Percentiles rank a stretch among this genome's conserved stretches.
These are phyloP conservation scores for Stygiomarasmius scandens DNA, from an alignment of 1,284 basidiomycete species.

Conservation along the genomic window DNA sequence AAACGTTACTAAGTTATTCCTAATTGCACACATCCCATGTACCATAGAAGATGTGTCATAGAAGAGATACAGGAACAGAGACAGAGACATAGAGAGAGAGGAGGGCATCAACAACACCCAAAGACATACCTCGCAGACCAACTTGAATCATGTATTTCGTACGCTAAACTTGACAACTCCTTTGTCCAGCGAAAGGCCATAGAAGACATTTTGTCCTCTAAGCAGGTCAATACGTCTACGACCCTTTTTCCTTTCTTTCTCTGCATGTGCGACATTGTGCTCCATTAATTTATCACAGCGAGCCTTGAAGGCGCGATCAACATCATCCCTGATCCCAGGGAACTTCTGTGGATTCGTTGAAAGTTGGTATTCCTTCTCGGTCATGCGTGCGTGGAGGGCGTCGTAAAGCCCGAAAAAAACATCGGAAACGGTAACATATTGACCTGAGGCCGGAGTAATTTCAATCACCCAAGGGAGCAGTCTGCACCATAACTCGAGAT, in stretches of 20 bases:
- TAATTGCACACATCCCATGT: no score
- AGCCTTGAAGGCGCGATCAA: not conserved
- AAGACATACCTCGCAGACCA: no score
- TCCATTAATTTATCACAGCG: conserved; percentile 7
- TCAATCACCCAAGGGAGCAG: conserved; percentile 1
- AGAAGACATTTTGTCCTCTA: not conserved
- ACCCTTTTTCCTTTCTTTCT: not conserved
- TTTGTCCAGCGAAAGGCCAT: not conserved
- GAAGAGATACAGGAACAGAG: no score
- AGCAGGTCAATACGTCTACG: conserved; percentile 2
- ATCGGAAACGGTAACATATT: not conserved
- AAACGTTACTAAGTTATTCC: no score
- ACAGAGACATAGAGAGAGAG: no score
- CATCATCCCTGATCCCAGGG: not conserved
- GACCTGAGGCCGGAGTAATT: not conserved
- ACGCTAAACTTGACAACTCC: not conserved
- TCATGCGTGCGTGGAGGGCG: not conserved
- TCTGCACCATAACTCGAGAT: not conserved
- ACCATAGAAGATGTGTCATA: no score
- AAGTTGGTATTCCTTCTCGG: not conserved
- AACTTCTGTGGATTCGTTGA: not conserved
- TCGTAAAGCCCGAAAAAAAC: not conserved
- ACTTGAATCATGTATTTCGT: not conserved
- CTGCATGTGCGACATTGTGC: not conserved
- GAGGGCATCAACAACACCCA: no score